Percentiles rank a stretch among this genome's conserved stretches.
Evolutionary conservation across 2,329 filamentous ascomycete species (phyloP).

Genomic region (Botryotinia calthae): DNA sequence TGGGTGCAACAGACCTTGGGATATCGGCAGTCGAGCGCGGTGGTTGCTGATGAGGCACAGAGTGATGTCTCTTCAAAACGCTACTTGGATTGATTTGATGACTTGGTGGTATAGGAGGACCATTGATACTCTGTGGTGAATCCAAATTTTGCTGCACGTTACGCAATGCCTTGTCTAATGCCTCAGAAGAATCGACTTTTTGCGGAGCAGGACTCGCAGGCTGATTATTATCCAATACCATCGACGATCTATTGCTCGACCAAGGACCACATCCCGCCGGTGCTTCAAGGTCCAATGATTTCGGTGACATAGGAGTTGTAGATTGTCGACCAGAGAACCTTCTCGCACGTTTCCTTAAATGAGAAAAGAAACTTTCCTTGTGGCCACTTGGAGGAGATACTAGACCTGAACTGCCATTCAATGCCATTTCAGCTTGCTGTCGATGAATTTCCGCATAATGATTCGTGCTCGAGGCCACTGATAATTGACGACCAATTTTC

Average conservation of each 20-base stretch:
- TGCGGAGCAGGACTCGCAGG: constrained; percentile 47
- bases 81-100: constrained; percentile 52
- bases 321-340: constrained; percentile 83
- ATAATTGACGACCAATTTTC: constrained; percentile 94
- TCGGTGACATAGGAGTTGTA: constrained; percentile 74
- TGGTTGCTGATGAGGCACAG: constrained; percentile 58
- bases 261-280: constrained; percentile 88
- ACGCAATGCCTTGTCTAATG: constrained; percentile 56
- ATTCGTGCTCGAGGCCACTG: constrained; percentile 86
- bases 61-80: constrained; percentile 63
- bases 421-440: constrained; percentile 84
- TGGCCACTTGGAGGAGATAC: constrained; percentile 75
- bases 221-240: constrained; percentile 63
- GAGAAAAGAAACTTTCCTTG: constrained; percentile 97
- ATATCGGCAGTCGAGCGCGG: constrained; percentile 56
- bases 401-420: constrained; percentile 73
- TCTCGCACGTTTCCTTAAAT: constrained; percentile 88
- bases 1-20: constrained; percentile 55
- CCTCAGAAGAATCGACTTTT: constrained; percentile 58
- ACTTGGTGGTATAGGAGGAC: constrained; percentile 50
- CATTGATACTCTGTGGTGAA: constrained; percentile 37
- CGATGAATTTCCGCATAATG: constrained; percentile 88
- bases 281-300: constrained; percentile 85
- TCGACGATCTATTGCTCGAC: constrained; percentile 80
- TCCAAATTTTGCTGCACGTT: constrained; percentile 54